Percentiles rank a stretch among this genome's conserved stretches.
These are phyloP conservation scores for Coprinopsis marcescibilis DNA, from an alignment of 768 basidiomycete species.

Conservation along the genomic window DNA sequence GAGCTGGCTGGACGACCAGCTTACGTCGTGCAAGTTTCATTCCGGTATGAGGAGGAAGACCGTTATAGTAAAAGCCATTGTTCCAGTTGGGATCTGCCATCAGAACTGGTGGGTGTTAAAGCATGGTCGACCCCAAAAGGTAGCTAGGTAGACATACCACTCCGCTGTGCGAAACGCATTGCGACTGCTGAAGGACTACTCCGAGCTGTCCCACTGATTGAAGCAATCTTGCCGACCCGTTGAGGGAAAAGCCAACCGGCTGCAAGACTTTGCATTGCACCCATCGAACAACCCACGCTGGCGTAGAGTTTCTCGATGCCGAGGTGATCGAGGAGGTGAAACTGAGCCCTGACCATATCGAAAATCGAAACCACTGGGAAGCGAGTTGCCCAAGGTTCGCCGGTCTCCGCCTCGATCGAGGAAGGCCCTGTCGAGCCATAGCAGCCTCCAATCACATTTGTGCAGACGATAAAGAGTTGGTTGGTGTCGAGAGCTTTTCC, in stretches of 20 bases:
- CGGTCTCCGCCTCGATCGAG: slow-evolving; percentile 64
- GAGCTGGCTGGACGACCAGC: slow-evolving; percentile 9
- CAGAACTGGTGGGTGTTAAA: slow-evolving; percentile 56
- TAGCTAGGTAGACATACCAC: slow-evolving; percentile 48
- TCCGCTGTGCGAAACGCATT: slow-evolving; percentile 93
- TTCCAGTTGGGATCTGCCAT: slow-evolving; percentile 99
- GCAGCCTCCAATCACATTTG: slow-evolving; percentile 95
- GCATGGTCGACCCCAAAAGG: slow-evolving; percentile 1
- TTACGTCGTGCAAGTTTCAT: slow-evolving; percentile 97
- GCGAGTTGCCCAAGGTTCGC: slow-evolving; percentile 74
- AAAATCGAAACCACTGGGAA: slow-evolving; percentile 93
- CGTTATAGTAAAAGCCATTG: slow-evolving; percentile 95
- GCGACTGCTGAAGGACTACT: slow-evolving; percentile 91
- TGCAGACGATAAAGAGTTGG: slow-evolving; percentile 89
- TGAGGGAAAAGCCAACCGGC: slow-evolving; percentile 91
- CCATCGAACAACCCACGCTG: slow-evolving; percentile 94
- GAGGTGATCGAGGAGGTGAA: slow-evolving; percentile 76
- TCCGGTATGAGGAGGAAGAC: slow-evolving; percentile 91
- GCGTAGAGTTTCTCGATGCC: slow-evolving; percentile 85
- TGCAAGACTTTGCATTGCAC: slow-evolving; percentile 95
- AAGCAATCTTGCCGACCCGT: slow-evolving; percentile 84
- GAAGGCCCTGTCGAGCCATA: slow-evolving; percentile 97
- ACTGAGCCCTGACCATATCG: slow-evolving; percentile 97
- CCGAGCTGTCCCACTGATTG: slow-evolving; percentile 91
- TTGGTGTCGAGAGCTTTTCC: slow-evolving; percentile 91